phyloP scores from a whole-genome alignment of 345 rosid genomes.

The Salix exigua region DNA sequence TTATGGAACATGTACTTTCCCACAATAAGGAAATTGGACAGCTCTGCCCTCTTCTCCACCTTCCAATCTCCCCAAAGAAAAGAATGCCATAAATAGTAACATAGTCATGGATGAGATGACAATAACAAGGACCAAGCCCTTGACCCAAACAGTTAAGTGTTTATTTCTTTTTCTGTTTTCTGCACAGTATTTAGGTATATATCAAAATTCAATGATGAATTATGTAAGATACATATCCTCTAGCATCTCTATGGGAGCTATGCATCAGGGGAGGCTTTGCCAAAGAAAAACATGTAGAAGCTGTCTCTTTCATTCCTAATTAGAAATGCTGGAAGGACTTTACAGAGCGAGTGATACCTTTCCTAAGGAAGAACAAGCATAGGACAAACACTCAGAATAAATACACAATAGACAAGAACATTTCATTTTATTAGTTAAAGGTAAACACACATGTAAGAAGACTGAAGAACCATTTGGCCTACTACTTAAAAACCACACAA shows the following conservation, averaged over 20 bases:
- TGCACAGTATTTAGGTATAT: not conserved
- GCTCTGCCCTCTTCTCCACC: not conserved
- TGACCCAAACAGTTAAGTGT: not conserved
- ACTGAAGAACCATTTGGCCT: not conserved
- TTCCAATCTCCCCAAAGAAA: not conserved
- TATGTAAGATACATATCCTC: not conserved
- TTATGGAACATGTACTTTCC: not conserved
- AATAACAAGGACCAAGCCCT: not conserved
- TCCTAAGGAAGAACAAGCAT: not conserved
- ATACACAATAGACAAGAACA: not conserved
- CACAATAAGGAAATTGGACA: not conserved
- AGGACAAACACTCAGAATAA: not conserved
- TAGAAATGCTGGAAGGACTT: not conserved
- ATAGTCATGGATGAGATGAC: not conserved
- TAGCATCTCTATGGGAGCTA: not conserved
- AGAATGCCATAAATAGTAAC: not conserved
- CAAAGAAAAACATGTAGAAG: not conserved
- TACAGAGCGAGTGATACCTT: not conserved
- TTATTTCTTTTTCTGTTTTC: not conserved
- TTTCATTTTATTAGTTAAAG: not conserved
- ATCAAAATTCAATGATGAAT: not conserved
- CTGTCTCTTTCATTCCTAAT: not conserved
- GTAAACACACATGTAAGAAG: not conserved
- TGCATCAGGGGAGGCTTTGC: not conserved
- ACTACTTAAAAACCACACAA: not conserved